Evolutionary conservation across 495 filamentous ascomycete genomes (phyloP).

Genomic region (Neurospora tetrasperma): DNA sequence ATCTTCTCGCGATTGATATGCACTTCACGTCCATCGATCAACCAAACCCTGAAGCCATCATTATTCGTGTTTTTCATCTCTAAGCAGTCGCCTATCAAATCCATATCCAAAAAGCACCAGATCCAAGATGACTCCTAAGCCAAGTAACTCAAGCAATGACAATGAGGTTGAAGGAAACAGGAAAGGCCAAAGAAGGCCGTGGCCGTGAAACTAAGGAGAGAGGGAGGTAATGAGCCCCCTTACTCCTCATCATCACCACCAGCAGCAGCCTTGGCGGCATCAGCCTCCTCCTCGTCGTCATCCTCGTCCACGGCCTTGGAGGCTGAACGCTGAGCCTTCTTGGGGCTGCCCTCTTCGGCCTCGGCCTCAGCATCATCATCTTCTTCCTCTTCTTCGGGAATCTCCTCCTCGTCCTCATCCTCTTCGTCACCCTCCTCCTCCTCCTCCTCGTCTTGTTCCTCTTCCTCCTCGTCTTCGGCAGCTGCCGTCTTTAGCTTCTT

Average conservation of each 20-base stretch:
- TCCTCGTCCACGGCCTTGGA: slow-evolving; percentile 27
- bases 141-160: background rate
- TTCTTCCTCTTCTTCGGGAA: slow-evolving; percentile 20
- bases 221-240: background rate
- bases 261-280: slow-evolving; percentile 15
- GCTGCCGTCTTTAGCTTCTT: slow-evolving; percentile 37
- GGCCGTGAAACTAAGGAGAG: background rate
- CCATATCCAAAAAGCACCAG: background rate
- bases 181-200: background rate
- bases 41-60: background rate
- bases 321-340: slow-evolving; percentile 11
- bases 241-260: slow-evolving; percentile 27
- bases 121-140: background rate
- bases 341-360: slow-evolving; percentile 12
- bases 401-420: slow-evolving; percentile 23
- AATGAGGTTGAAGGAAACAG: background rate
- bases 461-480: slow-evolving; percentile 21
- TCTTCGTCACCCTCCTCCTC: slow-evolving; percentile 25
- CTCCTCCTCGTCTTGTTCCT: slow-evolving; percentile 23
- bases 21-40: background rate
- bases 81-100: background rate
- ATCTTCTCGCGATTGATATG: background rate
- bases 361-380: slow-evolving; percentile 15
- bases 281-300: slow-evolving; percentile 5
- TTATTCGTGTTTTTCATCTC: background rate